Percentiles rank a stretch among this genome's conserved stretches.
phyloP scores from a whole-genome alignment of 495 filamentous ascomycete genomes.

The Neurospora discreta region DNA sequence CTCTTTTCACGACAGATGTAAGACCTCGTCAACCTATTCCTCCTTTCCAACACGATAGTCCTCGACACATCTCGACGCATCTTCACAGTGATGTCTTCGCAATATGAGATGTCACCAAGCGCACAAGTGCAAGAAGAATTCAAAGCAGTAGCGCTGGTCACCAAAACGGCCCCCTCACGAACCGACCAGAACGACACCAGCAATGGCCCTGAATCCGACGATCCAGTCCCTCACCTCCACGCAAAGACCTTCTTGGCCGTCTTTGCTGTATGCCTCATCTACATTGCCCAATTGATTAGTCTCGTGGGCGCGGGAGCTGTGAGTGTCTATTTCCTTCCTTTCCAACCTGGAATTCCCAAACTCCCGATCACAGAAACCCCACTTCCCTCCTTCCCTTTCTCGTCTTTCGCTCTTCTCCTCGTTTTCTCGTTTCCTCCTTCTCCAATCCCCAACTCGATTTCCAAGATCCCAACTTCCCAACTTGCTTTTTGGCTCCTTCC shows the following conservation, averaged over 20 bases:
- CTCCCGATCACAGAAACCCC: background rate
- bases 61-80: background rate
- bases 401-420: background rate
- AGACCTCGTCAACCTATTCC: background rate
- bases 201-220: background rate
- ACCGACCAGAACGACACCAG: background rate
- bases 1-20: too few species aligned
- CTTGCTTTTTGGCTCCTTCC: background rate
- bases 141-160: background rate
- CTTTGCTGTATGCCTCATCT: slow-evolving; percentile 23
- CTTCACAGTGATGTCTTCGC: background rate
- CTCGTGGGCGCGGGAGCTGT: slow-evolving; percentile 25
- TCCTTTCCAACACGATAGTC: background rate
- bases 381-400: background rate
- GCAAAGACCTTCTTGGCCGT: slow-evolving; percentile 21
- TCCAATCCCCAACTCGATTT: background rate
- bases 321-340: background rate
- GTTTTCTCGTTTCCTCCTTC: background rate
- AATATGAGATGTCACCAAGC: background rate
- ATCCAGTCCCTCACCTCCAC: slow-evolving; percentile 17
- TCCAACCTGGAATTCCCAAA: background rate
- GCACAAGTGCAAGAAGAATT: background rate
- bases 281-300: slow-evolving; percentile 19
- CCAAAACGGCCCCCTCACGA: background rate
- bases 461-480: background rate